These are phyloP conservation scores for Pyrenophora teres DNA, from an alignment of 2,329 filamentous ascomycete species.

Conservation along the genomic window DNA sequence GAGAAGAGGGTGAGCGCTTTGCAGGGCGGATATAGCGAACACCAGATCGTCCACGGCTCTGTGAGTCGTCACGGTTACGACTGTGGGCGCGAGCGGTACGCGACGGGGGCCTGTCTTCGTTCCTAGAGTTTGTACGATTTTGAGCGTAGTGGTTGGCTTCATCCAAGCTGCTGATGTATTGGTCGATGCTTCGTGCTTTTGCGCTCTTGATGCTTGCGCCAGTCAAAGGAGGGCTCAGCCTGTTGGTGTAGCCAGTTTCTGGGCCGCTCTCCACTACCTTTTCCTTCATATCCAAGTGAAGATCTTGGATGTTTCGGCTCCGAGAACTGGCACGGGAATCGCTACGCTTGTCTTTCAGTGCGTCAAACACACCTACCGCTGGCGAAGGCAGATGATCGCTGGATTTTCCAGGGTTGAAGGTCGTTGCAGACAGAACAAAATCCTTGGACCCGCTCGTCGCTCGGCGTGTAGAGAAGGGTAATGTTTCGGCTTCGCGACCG, in stretches of 20 bases:
- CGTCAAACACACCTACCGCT: constrained; percentile 65
- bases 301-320: constrained; percentile 76
- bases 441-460: constrained; percentile 63
- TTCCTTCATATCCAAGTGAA: constrained; percentile 58
- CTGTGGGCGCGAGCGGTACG: constrained; percentile 54
- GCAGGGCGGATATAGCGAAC: constrained; percentile 72
- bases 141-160: constrained; percentile 67
- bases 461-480: constrained; percentile 43
- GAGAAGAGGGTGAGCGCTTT: constrained; percentile 89
- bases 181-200: constrained; percentile 71
- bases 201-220: constrained; percentile 60
- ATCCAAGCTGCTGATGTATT: constrained; percentile 86
- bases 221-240: constrained; percentile 54
- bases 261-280: constrained; percentile 43
- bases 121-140: constrained; percentile 44
- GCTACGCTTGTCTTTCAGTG: constrained; percentile 65
- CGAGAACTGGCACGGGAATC: constrained; percentile 72
- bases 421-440: constrained; percentile 46
- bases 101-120: constrained; percentile 54
- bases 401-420: constrained; percentile 37
- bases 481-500: constrained; percentile 48
- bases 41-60: constrained; percentile 70
- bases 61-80: constrained; percentile 63
- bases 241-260: constrained; percentile 54
- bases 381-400: constrained; percentile 65